These are phyloP conservation scores for Pleurotus platypus DNA, from an alignment of 768 basidiomycete species.

Conservation along the genomic window DNA sequence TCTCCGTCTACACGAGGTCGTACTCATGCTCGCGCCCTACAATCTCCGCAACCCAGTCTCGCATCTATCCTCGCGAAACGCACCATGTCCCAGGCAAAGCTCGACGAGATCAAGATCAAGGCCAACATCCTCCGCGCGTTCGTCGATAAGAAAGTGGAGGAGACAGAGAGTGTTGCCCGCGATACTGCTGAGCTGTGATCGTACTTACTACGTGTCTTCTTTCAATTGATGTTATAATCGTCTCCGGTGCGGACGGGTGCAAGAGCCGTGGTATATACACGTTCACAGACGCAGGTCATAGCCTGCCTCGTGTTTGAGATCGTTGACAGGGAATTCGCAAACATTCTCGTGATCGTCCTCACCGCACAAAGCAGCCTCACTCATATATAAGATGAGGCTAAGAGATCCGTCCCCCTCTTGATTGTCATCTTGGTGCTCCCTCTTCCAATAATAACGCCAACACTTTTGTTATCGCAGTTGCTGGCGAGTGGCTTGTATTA, in stretches of 20 bases:
- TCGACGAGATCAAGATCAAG: conserved; percentile 94
- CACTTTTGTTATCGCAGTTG: neutral
- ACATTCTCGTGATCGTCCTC: conserved; percentile 26
- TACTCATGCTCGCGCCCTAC: conserved; percentile 9
- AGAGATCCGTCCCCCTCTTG: neutral
- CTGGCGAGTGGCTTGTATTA: neutral
- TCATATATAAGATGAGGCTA: neutral
- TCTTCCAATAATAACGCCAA: neutral
- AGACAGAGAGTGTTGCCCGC: conserved; percentile 12
- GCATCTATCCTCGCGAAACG: conserved; percentile 75
- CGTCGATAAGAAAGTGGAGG: conserved; percentile 33
- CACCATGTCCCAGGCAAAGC: conserved; percentile 68
- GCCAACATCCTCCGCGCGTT: conserved; percentile 80
- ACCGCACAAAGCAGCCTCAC: conserved; percentile 6
- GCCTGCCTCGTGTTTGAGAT: conserved; percentile 27
- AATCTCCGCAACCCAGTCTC: conserved; percentile 43
- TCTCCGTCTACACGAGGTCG: conserved; percentile 11
- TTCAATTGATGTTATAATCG: neutral
- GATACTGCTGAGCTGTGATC: conserved; percentile 41
- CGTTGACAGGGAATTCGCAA: conserved; percentile 8
- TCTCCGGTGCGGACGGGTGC: conserved; percentile 11
- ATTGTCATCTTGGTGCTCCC: neutral
- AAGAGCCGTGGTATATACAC: neutral
- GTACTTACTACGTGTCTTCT: neutral
- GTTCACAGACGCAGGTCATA: conserved; percentile 3